These are phyloP conservation scores for Areca catechu DNA, from an alignment of 176 grass and related monocot species.

Conservation along the genomic window DNA sequence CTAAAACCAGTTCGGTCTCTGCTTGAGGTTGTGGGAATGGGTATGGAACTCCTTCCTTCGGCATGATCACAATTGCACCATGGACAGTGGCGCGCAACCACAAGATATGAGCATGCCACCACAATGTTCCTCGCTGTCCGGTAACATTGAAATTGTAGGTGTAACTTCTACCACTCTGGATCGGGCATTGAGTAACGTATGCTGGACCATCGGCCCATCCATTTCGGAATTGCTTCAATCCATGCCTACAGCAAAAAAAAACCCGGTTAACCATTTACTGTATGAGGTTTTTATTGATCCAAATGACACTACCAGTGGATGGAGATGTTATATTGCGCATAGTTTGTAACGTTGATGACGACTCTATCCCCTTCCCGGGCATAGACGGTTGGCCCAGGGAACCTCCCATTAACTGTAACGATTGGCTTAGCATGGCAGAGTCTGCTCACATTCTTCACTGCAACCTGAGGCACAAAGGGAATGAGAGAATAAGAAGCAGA, in stretches of 20 bases:
- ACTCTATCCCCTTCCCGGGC: constrained; percentile 50
- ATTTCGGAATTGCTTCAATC: constrained; percentile 57
- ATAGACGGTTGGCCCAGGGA: constrained; percentile 51
- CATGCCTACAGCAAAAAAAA: constrained; percentile 27
- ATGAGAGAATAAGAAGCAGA: neutral
- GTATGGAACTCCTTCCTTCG: constrained; percentile 38
- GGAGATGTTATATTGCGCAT: constrained; percentile 39
- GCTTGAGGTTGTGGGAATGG: constrained; percentile 41
- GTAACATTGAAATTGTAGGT: constrained; percentile 53
- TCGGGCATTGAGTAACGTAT: constrained; percentile 62
- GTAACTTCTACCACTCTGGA: constrained; percentile 34
- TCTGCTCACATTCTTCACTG: constrained; percentile 46
- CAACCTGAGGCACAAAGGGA: constrained; percentile 18
- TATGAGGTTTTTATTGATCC: too few species aligned
- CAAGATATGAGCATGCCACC: constrained; percentile 57
- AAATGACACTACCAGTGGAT: constrained; percentile 40
- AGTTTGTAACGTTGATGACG: constrained; percentile 41
- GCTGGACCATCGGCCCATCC: constrained; percentile 62
- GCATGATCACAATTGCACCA: constrained; percentile 50
- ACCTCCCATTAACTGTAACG: constrained; percentile 47
- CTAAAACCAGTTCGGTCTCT: constrained; percentile 48
- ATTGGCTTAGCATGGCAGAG: constrained; percentile 48
- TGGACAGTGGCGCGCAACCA: constrained; percentile 62
- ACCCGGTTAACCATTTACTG: neutral
- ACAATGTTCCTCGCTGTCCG: constrained; percentile 34